A percentile compares a stretch with the other conserved stretches of the same genome.
phyloP scores from a whole-genome alignment of 2,329 filamentous ascomycete species.

The Fusarium drepaniforme region DNA sequence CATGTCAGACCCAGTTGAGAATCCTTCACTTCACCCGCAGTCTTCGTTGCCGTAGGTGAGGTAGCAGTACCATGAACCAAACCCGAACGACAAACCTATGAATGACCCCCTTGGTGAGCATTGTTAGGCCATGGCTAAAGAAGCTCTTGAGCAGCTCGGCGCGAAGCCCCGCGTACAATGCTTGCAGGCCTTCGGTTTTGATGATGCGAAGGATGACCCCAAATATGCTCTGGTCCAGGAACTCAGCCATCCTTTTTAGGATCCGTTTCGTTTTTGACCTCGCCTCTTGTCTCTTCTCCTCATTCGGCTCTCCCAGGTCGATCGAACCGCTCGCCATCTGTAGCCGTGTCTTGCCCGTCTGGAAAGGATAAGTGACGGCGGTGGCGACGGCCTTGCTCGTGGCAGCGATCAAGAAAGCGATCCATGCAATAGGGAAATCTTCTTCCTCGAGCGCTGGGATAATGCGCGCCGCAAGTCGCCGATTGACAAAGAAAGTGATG shows the following conservation, averaged over 20 bases:
- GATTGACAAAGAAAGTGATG: conserved; percentile 87
- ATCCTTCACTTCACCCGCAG: conserved; percentile 32
- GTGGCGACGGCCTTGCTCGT: conserved; percentile 83
- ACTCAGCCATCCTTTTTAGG: conserved; percentile 28
- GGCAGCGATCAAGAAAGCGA: conserved; percentile 71
- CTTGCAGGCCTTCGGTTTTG: conserved; percentile 73
- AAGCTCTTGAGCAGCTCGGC: conserved; percentile 87
- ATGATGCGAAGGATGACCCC: conserved; percentile 69
- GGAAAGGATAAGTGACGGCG: conserved; percentile 85
- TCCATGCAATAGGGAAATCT: conserved; percentile 53
- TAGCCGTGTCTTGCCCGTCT: conserved; percentile 83
- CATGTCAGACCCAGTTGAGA: not conserved
- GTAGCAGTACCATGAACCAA: conserved; percentile 68
- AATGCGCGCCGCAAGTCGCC: conserved; percentile 72
- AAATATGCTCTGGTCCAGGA: conserved; percentile 67
- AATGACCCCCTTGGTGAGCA: conserved; percentile 85
- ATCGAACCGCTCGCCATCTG: conserved; percentile 66
- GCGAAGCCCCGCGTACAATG: conserved; percentile 80
- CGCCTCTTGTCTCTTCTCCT: conserved; percentile 13
- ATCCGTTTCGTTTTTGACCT: conserved; percentile 4
- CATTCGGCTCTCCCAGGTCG: conserved; percentile 4
- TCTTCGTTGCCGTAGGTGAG: conserved; percentile 41
- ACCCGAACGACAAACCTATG: conserved; percentile 78
- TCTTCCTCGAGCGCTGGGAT: conserved; percentile 62
- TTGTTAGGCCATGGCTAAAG: conserved; percentile 87